Percentiles rank a stretch among this genome's conserved stretches.
These are phyloP conservation scores for Skeletonema tropicum DNA, from an alignment of 108 stramenopile species.

Conservation along the genomic window DNA sequence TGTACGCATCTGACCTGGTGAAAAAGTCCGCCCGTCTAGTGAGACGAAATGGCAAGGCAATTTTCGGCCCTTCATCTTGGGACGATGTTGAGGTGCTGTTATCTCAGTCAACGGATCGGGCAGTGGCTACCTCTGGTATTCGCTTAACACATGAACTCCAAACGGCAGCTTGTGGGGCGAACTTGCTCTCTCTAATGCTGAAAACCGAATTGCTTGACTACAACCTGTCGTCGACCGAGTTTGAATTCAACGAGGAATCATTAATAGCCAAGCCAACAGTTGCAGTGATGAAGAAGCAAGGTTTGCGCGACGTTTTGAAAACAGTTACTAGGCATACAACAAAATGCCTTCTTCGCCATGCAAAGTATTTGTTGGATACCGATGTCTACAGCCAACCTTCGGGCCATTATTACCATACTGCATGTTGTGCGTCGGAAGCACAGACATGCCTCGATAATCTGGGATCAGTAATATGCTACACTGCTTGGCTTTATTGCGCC, in stretches of 20 bases:
- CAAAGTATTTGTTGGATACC: constrained; percentile 30
- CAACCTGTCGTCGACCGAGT: background rate
- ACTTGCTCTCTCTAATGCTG: constrained; percentile 34
- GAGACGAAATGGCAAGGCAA: constrained; percentile 22
- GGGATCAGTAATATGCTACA: constrained; percentile 29
- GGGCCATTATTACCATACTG: background rate
- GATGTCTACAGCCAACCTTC: constrained; percentile 6
- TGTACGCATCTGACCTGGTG: constrained; percentile 34
- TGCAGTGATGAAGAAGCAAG: constrained; percentile 11
- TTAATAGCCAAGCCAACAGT: constrained; percentile 37
- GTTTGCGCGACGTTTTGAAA: constrained; percentile 37
- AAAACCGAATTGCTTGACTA: constrained; percentile 30
- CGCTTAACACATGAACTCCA: constrained; percentile 35
- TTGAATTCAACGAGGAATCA: constrained; percentile 9
- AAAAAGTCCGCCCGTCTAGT: constrained; percentile 20
- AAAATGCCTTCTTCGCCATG: constrained; percentile 34
- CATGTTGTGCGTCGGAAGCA: constrained; percentile 32
- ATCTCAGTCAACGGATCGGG: constrained; percentile 31
- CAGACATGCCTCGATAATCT: constrained; percentile 35
- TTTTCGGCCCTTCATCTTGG: constrained; percentile 48
- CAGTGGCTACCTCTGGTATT: constrained; percentile 30
- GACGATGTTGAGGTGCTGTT: constrained; percentile 40
- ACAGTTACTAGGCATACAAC: constrained; percentile 22
- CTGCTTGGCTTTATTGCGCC: constrained; percentile 41
- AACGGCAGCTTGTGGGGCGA: constrained; percentile 43